Evolutionary conservation across 495 filamentous ascomycete species (phyloP), one percentile per base, ranked within the genome.

Genomic region (Alectoria sarmentosa): DNA sequence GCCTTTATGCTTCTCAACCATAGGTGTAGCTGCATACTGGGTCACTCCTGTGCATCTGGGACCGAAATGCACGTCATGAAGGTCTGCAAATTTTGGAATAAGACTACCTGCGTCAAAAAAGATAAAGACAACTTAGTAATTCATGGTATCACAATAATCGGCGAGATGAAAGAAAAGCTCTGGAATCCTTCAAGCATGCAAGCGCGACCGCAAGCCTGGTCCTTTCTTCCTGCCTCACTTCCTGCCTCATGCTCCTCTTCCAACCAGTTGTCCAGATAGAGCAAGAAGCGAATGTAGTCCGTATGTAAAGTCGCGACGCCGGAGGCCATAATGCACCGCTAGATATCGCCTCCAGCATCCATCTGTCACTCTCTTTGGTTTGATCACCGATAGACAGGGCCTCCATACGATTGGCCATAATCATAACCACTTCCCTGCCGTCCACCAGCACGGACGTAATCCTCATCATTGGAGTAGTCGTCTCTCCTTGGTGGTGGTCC

Each of bases 391-490:
- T 69, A 71, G 23, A 52, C 48, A 15, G 63, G 61, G 14, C 69
- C 67, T 15, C 67, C 66, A 61, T 71, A 66, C 11, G 58, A 62
- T 39, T 69, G 65, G 42, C 32, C 32, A 34, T 73, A 65, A 13
- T 70, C 71, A 44, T 72, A 67, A 15, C 68, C 61, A 37, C 59
- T 65, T 1, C 63, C 66, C 19, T 66, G 61, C 13, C 61, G 44
- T 30, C 70, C 69, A 52, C 59, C 38, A 42, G 61, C 42, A 14
- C 68, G 68, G 28, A 65, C 68, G 44, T 69, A 72, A 30, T 72
- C 70, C 44, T 72, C 70, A 17, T 73, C 70, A 23, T 67, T 65
- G 59, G n/a, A 23, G 44, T 65, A 67, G 13, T 64, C 63, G 15
- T 42, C 62, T 11, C 70, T 61, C 42, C 54, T 42, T 14, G 61